Evolutionary conservation across 768 basidiomycete genomes (phyloP).

Genomic region (Termitomyces sp.): DNA sequence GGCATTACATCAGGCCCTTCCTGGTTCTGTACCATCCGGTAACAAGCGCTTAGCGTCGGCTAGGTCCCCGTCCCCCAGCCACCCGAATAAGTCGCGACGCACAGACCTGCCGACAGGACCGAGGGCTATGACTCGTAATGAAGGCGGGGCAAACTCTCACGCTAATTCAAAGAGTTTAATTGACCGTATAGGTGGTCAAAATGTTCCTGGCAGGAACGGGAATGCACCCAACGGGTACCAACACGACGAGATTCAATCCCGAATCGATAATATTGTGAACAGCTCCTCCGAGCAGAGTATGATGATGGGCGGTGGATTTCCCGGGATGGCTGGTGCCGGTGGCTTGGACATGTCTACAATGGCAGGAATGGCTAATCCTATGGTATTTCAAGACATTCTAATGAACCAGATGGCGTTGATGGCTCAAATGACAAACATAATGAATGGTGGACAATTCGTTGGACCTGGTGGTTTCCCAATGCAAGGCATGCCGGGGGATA

Average conservation of each 20-base stretch:
- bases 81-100: slow-evolving; percentile 67
- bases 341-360: slow-evolving; percentile 63
- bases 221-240: slow-evolving; percentile 30
- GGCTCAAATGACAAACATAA: slow-evolving; percentile 89
- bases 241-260: slow-evolving; percentile 70
- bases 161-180: slow-evolving; percentile 60
- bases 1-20: slow-evolving; percentile 60
- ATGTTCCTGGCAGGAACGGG: slow-evolving; percentile 28
- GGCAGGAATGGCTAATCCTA: slow-evolving; percentile 55
- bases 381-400: slow-evolving; percentile 85
- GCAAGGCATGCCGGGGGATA: slow-evolving; percentile 51
- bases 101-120: slow-evolving; percentile 82
- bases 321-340: slow-evolving; percentile 31
- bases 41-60: slow-evolving; percentile 65
- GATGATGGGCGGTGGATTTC: slow-evolving; percentile 46
- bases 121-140: slow-evolving; percentile 66
- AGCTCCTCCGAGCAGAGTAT: slow-evolving; percentile 49
- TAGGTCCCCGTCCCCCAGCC: slow-evolving; percentile 60
- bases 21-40: slow-evolving; percentile 38
- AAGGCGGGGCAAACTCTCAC: slow-evolving; percentile 16
- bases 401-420: slow-evolving; percentile 90
- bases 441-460: slow-evolving; percentile 55
- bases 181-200: slow-evolving; percentile 71
- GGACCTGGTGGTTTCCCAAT: slow-evolving; percentile 54
- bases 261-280: slow-evolving; percentile 73